Evolutionary conservation across 257 asterid species (phyloP).

Genomic region (Nicotiana attenuata): DNA sequence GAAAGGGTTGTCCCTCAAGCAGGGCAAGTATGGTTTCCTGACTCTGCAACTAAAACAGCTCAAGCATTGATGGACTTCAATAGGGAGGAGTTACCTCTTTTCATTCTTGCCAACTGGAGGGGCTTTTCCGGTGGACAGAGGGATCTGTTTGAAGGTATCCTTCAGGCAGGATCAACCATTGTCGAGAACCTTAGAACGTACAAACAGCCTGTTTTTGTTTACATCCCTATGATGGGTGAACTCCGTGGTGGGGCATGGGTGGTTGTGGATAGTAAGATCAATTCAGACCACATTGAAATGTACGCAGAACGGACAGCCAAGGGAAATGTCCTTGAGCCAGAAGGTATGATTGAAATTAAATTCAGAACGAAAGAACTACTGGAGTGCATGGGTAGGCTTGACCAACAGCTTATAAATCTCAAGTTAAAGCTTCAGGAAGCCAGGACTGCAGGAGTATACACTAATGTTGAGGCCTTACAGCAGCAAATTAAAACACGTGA

Average conservation of each 20-base stretch:
- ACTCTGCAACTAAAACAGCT: conserved; percentile 89
- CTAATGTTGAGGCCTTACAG: conserved; percentile 34
- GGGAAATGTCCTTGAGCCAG: conserved; percentile 96
- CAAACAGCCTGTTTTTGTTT: conserved; percentile 78
- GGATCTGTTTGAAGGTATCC: conserved; percentile 96
- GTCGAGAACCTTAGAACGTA: conserved; percentile 90
- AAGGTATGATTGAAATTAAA: conserved; percentile 87
- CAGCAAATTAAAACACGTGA: conserved; percentile 64
- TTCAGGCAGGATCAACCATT: conserved; percentile 94
- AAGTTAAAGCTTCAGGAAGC: conserved; percentile 55
- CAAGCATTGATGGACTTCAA: conserved; percentile 95
- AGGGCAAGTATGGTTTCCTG: conserved; percentile 99
- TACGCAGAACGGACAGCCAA: conserved; percentile 82
- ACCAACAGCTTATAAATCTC: conserved; percentile 54
- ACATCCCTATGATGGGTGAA: conserved; percentile 93
- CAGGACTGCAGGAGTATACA: conserved; percentile 22
- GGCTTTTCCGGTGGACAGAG: conserved; percentile 99
- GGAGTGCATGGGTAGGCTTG: conserved; percentile 95
- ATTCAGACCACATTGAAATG: conserved; percentile 89
- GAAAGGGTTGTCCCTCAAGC: conserved; percentile 97
- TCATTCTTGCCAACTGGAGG: conserved; percentile 97
- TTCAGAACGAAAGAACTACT: conserved; percentile 69
- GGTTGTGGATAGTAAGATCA: conserved; percentile 86
- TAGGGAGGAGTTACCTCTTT: conserved; percentile 78
- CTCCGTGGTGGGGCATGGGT: conserved; percentile 99